Base-by-base conservation (phyloP, 1,284 basidiomycete species). In the Cerrena zonata region DNA sequence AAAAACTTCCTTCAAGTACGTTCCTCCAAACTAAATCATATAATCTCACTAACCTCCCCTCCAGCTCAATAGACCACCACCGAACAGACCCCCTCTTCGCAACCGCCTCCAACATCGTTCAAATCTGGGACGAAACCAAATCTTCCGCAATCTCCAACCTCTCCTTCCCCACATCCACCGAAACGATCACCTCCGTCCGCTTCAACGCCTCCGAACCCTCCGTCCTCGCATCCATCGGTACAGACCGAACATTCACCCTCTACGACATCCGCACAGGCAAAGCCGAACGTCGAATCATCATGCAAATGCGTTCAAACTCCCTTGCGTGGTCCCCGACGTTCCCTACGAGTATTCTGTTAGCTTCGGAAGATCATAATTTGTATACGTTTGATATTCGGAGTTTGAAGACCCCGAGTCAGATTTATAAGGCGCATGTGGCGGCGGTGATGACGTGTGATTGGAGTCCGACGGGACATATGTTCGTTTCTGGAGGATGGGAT, bases 101-200 rank as follows among this genome's bases (percentile, higher is more conserved):
- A 0, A 96, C 95, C 0, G 94, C 93, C 2, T 95, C 93, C 1
- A 92, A 88, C 61, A 78, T 82, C 23, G 94, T 99, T 11, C 95
- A 99, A 66, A 78, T 98, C 58, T 99, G 96, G 96, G 96, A 99
- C 62, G 90, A 98, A 69, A 94, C 88, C 43, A 91, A 91, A 84
- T 90, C 56, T 21, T 80, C 84, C 3, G 84, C 90, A 5, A 73
- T 92, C 45, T 89, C 89, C 46, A 85, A 91, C 58, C 73, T 96
- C 56, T 85, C 86, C 10, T 91, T 93, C 64, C 84, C 89, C 13
- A 86, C 84, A 18, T 83, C 90, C 23, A 82, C 82, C 26, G 95
- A 95, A 75, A 94, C 87, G 1, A 84, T 97, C 51, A 86, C 87
- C 18, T 79, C 84, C 26, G 86, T 99, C 43, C 83, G 86, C 43